phyloP scores from a whole-genome alignment of 345 rosid genomes.

The Zanthoxylum bungeanum region DNA sequence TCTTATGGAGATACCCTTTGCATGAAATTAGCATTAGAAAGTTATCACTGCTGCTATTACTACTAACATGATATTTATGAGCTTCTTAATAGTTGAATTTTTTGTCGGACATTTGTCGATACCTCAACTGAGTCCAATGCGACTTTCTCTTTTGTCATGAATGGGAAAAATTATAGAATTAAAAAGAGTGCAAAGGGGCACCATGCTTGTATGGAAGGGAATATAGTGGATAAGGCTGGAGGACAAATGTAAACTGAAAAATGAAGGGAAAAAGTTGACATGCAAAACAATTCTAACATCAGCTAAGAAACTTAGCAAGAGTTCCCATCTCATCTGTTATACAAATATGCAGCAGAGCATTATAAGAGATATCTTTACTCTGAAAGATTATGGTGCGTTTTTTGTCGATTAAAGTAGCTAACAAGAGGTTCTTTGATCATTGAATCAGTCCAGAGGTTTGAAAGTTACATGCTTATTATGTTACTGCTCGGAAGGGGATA shows the following conservation, averaged over 20 bases:
- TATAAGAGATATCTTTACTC: not conserved
- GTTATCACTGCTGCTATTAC: not conserved
- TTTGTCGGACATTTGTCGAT: not conserved
- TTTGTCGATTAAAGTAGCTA: not conserved
- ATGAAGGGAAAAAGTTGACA: no score
- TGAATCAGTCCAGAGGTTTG: conserved; percentile 74
- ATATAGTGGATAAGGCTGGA: not conserved
- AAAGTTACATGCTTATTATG: conserved; percentile 79
- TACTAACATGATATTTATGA: not conserved
- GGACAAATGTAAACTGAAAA: not conserved
- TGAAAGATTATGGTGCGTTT: not conserved
- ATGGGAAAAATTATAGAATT: not conserved
- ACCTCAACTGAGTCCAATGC: not conserved
- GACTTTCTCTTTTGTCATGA: not conserved
- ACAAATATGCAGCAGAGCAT: not conserved
- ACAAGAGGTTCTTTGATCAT: conserved; percentile 8
- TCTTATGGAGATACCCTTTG: not conserved
- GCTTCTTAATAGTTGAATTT: not conserved
- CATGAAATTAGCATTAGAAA: not conserved
- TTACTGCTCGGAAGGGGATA: conserved; percentile 98
- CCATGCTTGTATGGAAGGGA: not conserved
- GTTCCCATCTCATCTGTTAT: not conserved
- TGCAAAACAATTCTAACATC: not conserved
- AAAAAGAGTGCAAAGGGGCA: not conserved
- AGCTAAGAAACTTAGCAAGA: not conserved